phyloP scores from a whole-genome alignment of 2,329 filamentous ascomycete species.

The Scytalidium sp. region DNA sequence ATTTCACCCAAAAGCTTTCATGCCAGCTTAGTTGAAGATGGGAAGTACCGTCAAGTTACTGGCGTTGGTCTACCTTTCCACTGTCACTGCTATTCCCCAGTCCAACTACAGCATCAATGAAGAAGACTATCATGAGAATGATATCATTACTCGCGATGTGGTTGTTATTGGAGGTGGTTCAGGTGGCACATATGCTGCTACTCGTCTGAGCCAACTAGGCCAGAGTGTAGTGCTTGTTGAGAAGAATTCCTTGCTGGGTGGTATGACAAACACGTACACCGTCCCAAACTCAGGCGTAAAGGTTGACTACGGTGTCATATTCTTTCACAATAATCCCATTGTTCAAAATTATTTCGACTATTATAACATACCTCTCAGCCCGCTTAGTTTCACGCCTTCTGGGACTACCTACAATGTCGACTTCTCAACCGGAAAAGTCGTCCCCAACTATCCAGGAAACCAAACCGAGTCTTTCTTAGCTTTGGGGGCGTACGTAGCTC shows the following conservation, averaged over 20 bases:
- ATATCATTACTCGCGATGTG: constrained; percentile 9
- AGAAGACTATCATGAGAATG: background rate
- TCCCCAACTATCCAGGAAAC: constrained; percentile 1
- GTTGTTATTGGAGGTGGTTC: constrained; percentile 39
- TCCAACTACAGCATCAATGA: background rate
- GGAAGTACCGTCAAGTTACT: no score
- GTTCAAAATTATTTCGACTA: constrained; percentile 41
- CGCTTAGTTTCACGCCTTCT: no score
- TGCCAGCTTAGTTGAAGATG: no score
- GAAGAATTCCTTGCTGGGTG: constrained; percentile 36
- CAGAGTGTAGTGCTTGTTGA: constrained; percentile 38
- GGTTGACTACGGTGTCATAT: constrained; percentile 36
- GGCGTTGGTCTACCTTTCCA: no score
- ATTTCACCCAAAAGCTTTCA: no score
- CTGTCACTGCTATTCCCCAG: no score
- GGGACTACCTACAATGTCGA: constrained; percentile 28
- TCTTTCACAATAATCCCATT: constrained; percentile 36
- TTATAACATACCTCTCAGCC: constrained; percentile 36
- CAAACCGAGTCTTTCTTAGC: no score
- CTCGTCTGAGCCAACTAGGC: constrained; percentile 33
- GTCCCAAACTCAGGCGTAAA: constrained; percentile 30
- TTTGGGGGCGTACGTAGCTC: no score
- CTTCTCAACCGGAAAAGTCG: constrained; percentile 18
- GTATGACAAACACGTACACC: constrained; percentile 46
- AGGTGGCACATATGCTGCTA: constrained; percentile 36